Base-by-base conservation (phyloP, 2,329 filamentous ascomycete genomes). In the Chaetothyriales sp. region DNA sequence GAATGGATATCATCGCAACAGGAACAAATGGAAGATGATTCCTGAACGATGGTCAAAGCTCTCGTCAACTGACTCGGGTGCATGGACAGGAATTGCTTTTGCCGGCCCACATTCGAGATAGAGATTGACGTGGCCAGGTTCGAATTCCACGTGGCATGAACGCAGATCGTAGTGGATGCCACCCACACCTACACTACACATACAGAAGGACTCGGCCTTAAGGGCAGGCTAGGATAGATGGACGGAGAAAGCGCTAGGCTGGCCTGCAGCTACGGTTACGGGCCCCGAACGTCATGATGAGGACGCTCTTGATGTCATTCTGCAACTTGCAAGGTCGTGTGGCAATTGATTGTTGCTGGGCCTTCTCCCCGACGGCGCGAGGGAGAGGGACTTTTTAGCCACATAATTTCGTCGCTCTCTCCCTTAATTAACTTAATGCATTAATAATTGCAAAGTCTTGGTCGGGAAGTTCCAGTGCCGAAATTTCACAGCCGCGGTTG, bases 1-100 rank as follows among this genome's bases (percentile, higher is more conserved):
- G 84, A 86, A 62, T 90, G 86, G 82, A 88, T 90, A 61, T 73
- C 76, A 20, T 86, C 83, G 46, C 89, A 84, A n/a, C 86, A 89
- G 53, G 66, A 67, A 18, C 68, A 67, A 52, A 64, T 63, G 25
- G 64, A 65, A 22, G 64, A 65, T 43, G 58, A 68, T 49, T 49
- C 12, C 10, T 39, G 32, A 39, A 39, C n/a, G 32, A 39, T 5
- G 28, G 5, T 28, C 26, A 9, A 28, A n/a, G 26, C 26, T 36
- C 28, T 36, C 28, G 12, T 8, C 28, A 36, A 36, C 28, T 12
- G 8, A 10, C 28, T 36, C 28, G 28, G 28, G 28, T 25, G 3
- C 28, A 10, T 10, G 8, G 28, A 36, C 28, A 5, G 2, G 28
- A 36, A 3, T 9, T 12, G 28, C 2, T 3, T 25, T 25, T 25